These are phyloP conservation scores for Sporisorium scitamineum DNA, from an alignment of 1,284 basidiomycete species.

Conservation along the genomic window DNA sequence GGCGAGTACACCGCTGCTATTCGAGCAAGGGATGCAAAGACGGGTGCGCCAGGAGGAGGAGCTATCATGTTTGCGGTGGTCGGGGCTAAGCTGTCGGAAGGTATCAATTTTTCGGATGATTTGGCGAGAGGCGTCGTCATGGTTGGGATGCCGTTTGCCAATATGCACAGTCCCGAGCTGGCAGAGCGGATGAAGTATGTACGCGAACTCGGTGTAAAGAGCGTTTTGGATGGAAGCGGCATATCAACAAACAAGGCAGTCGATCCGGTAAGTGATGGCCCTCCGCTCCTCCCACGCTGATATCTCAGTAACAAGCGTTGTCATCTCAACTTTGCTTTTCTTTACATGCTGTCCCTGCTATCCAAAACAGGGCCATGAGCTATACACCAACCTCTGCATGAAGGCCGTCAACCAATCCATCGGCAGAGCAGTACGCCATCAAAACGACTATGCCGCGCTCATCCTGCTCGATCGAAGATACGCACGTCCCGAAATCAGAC, in stretches of 20 bases:
- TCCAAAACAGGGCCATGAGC: conserved; percentile 50
- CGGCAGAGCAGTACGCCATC: conserved; percentile 73
- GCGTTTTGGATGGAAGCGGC: not conserved
- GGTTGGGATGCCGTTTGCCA: conserved; percentile 90
- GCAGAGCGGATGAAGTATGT: conserved; percentile 81
- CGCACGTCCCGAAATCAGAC: conserved; percentile 52
- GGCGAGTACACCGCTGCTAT: conserved; percentile 80
- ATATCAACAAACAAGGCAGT: not conserved
- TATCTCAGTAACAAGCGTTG: not conserved
- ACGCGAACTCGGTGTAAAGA: conserved; percentile 39
- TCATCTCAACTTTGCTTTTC: not conserved
- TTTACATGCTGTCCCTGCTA: not conserved
- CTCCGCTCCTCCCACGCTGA: not conserved
- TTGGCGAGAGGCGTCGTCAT: conserved; percentile 89
- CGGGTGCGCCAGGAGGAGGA: conserved; percentile 39
- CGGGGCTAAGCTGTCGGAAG: conserved; percentile 95
- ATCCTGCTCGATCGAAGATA: conserved; percentile 65
- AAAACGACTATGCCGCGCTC: conserved; percentile 64
- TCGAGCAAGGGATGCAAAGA: conserved; percentile 2
- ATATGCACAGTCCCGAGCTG: conserved; percentile 88
- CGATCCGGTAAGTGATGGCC: conserved; percentile 33
- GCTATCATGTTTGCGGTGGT: conserved; percentile 81
- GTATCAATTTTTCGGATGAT: conserved; percentile 88
- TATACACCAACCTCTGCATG: conserved; percentile 77
- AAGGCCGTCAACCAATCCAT: conserved; percentile 97